Percentiles rank a stretch among this genome's conserved stretches.
These are phyloP conservation scores for Datisca glomerata DNA, from an alignment of 306 rosid species.

Conservation along the genomic window DNA sequence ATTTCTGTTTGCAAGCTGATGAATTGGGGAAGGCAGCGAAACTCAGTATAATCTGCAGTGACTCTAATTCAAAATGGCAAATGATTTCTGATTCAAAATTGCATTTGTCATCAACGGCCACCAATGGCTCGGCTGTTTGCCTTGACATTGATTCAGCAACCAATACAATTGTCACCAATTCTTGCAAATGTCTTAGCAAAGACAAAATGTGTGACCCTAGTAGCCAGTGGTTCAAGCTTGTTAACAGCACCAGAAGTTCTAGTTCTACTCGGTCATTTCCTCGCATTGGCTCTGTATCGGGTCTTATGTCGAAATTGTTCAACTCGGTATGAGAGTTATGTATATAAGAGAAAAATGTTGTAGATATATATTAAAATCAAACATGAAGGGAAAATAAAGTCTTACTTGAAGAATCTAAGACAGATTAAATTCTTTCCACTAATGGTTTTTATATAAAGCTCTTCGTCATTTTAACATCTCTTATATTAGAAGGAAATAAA, in stretches of 20 bases:
- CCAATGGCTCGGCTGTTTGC: constrained; percentile 39
- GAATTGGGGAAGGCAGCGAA: constrained; percentile 31
- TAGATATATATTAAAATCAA: too few species aligned
- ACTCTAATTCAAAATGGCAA: constrained; percentile 49
- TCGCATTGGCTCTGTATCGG: not conserved
- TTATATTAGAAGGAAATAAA: too few species aligned
- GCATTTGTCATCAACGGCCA: constrained; percentile 44
- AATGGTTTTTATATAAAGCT: too few species aligned
- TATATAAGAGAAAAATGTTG: too few species aligned
- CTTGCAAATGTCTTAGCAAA: constrained; percentile 55
- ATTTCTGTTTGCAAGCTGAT: constrained; percentile 50
- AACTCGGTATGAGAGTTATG: not conserved
- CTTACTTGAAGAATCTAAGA: too few species aligned
- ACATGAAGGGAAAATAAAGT: too few species aligned
- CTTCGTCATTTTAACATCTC: too few species aligned
- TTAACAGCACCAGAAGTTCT: constrained; percentile 37
- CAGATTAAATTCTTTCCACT: too few species aligned
- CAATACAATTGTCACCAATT: constrained; percentile 43
- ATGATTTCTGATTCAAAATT: constrained; percentile 57
- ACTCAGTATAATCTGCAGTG: constrained; percentile 34
- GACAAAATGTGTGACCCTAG: constrained; percentile 53
- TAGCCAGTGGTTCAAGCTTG: constrained; percentile 82
- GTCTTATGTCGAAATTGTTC: constrained; percentile 6
- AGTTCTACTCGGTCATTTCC: constrained; percentile 6
- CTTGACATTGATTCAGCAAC: constrained; percentile 42